phyloP scores from a whole-genome alignment of 1,284 basidiomycete species.

The Entoloma clypeatum region DNA sequence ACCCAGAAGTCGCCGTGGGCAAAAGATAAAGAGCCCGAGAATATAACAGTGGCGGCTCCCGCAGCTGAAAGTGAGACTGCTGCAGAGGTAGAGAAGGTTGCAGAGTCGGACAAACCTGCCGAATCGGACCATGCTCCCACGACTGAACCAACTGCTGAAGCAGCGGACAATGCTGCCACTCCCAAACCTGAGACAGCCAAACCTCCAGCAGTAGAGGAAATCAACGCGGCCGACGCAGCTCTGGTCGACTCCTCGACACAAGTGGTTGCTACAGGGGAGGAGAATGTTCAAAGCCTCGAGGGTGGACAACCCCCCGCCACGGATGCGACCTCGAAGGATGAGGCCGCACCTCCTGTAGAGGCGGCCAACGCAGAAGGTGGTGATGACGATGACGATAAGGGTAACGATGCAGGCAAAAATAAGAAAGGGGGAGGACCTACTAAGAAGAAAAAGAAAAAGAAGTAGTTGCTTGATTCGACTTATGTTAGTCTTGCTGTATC shows the following conservation, averaged over 20 bases:
- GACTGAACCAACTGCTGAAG: not conserved
- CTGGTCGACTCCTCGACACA: too few relatives aligned
- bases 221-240: conserved; percentile 1
- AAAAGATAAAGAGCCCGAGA: conserved; percentile 1
- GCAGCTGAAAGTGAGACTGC: too few relatives aligned
- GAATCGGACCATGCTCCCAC: not conserved
- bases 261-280: too few relatives aligned
- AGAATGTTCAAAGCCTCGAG: too few relatives aligned
- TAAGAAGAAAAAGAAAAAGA: too few relatives aligned
- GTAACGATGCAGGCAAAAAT: conserved; percentile 18
- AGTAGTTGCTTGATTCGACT: too few relatives aligned
- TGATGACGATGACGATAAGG: conserved; percentile 16
- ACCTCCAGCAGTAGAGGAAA: not conserved
- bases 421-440: conserved; percentile 3
- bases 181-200: not conserved
- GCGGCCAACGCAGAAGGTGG: conserved; percentile 12
- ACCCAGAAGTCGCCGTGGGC: not conserved
- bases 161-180: conserved; percentile 1
- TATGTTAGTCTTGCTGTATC: too few relatives aligned
- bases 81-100: not conserved
- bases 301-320: conserved; percentile 7
- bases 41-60: too few relatives aligned
- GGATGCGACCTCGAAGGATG: conserved; percentile 13
- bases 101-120: not conserved
- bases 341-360: conserved; percentile 11